Evolutionary conservation across 1,284 basidiomycete species (phyloP).

Genomic region (Marasmius oreades): DNA sequence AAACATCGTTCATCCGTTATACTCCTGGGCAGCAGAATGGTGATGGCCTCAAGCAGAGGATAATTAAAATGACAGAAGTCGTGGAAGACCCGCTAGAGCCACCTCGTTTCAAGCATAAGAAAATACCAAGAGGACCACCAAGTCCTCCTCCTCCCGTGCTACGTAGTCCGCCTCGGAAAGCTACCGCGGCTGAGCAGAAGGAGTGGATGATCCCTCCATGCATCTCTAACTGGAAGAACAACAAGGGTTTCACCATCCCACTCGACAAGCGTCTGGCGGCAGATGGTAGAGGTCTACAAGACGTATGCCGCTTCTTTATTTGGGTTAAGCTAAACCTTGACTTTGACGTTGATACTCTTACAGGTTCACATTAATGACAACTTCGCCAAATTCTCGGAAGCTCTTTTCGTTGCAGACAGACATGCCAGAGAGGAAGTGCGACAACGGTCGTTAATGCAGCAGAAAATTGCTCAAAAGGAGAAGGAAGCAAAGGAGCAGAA

Average conservation of each 20-base stretch:
- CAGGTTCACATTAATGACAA: constrained; percentile 98
- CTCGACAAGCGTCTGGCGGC: constrained; percentile 98
- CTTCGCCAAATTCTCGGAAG: constrained; percentile 98
- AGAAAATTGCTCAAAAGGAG: constrained; percentile 97
- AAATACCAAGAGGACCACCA: constrained; percentile 93
- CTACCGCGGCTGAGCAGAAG: constrained; percentile 96
- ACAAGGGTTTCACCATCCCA: constrained; percentile 99
- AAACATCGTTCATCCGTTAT: constrained; percentile 90
- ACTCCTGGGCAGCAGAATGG: constrained; percentile 88
- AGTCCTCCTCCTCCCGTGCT: constrained; percentile 97
- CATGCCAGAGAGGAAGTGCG: constrained; percentile 98
- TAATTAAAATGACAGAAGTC: constrained; percentile 98
- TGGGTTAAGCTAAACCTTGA: too few species aligned
- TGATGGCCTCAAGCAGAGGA: constrained; percentile 81
- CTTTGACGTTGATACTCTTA: too few species aligned
- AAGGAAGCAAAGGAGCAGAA: constrained; percentile 97
- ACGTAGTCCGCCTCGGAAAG: constrained; percentile 93
- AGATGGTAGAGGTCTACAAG: constrained; percentile 95
- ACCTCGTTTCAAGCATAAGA: constrained; percentile 97
- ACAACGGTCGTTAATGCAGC: constrained; percentile 95
- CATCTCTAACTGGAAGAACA: constrained; percentile 99
- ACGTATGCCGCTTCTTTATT: constrained; percentile 55
- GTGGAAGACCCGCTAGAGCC: constrained; percentile 98
- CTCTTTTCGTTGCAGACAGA: constrained; percentile 93
- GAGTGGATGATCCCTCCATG: constrained; percentile 99